Conservation (phyloP, 2,329 filamentous ascomycete genomes). For the Aspergillus sp. region DNA sequence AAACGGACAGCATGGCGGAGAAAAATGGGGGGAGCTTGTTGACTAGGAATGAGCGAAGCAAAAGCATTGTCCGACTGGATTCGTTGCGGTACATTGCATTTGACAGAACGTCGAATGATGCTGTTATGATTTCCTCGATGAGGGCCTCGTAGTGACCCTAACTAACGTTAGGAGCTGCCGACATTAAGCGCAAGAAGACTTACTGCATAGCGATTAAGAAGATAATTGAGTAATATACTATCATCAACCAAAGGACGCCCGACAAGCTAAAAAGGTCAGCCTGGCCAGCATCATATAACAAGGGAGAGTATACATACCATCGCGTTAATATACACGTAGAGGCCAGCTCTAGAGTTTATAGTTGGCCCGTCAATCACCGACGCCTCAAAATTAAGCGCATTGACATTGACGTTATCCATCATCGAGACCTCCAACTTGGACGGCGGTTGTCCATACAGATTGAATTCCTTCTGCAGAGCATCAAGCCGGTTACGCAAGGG, state of each 20-base stretch:
- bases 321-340: slow-evolving; percentile 84
- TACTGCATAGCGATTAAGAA: slow-evolving; percentile 83
- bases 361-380: slow-evolving; percentile 65
- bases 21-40: slow-evolving; percentile 67
- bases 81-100: slow-evolving; percentile 77
- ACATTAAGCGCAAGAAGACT: slow-evolving; percentile 15
- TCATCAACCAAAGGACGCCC: slow-evolving; percentile 84
- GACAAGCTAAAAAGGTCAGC: slow-evolving; percentile 62
- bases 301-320: slow-evolving; percentile 54
- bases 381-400: slow-evolving; percentile 53
- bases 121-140: slow-evolving; percentile 78
- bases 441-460: slow-evolving; percentile 41
- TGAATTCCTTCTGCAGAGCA: slow-evolving; percentile 42
- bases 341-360: slow-evolving; percentile 73
- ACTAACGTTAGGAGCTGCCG: not conserved
- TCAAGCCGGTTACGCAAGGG: slow-evolving; percentile 41
- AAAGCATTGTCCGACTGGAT: slow-evolving; percentile 60
- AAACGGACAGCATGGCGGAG: slow-evolving; percentile 55
- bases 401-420: slow-evolving; percentile 44
- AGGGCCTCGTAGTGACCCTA: slow-evolving; percentile 75
- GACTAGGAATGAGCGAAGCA: slow-evolving; percentile 83
- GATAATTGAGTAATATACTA: slow-evolving; percentile 70
- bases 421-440: slow-evolving; percentile 46
- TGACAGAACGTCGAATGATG: slow-evolving; percentile 84
- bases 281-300: not conserved